These are phyloP conservation scores for Kodamaea kakaduensis DNA, from an alignment of 805 yeast species.

Conservation along the genomic window DNA sequence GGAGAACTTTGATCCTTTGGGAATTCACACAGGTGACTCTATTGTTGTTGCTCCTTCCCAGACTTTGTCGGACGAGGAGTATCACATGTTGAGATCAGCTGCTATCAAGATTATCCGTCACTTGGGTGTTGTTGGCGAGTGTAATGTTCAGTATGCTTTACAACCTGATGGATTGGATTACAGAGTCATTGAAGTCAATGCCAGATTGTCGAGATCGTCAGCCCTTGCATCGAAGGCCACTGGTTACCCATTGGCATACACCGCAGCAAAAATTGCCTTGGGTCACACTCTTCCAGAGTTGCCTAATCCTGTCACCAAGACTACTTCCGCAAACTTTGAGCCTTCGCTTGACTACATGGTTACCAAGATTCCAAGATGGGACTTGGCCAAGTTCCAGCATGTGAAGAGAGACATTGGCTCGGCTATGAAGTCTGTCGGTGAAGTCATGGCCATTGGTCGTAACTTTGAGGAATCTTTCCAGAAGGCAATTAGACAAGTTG, in stretches of 20 bases:
- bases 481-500: constrained; percentile 95
- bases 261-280: constrained; percentile 95
- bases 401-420: constrained; percentile 93
- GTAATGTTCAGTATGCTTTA: constrained; percentile 95
- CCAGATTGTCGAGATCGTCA: constrained; percentile 93
- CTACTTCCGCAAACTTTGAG: constrained; percentile 94
- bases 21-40: constrained; percentile 98
- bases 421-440: constrained; percentile 98
- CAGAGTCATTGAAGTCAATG: constrained; percentile 96
- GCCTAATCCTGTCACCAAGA: constrained; percentile 94
- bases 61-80: constrained; percentile 94
- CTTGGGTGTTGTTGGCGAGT: constrained; percentile 97
- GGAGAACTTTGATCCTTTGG: constrained; percentile 98
- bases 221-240: constrained; percentile 98
- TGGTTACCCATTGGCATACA: constrained; percentile 97
- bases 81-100: constrained; percentile 95
- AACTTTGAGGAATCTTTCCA: constrained; percentile 96
- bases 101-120: constrained; percentile 97
- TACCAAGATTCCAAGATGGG: constrained; percentile 98
- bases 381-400: constrained; percentile 89
- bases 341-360: constrained; percentile 96
- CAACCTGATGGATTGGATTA: constrained; percentile 95
- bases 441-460: constrained; percentile 98
- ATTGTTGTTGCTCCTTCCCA: constrained; percentile 99
- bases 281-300: constrained; percentile 93